phyloP scores from a whole-genome alignment of 2,329 filamentous ascomycete genomes.

The Paraphaeosphaeria minitans region DNA sequence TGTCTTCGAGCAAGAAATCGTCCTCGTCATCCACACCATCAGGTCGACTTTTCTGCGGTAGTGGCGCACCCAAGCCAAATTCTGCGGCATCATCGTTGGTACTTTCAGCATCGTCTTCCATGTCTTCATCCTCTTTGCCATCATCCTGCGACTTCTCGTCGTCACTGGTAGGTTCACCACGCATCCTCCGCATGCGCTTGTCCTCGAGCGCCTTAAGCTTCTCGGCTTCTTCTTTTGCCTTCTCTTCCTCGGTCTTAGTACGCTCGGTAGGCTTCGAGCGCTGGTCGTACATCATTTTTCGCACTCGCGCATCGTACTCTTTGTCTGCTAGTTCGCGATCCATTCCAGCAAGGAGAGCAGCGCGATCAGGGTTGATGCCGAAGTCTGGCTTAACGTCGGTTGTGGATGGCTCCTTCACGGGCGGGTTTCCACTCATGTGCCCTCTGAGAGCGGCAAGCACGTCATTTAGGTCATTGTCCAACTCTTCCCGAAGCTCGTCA shows the following conservation, averaged over 20 bases:
- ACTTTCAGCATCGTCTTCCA: slow-evolving; percentile 44
- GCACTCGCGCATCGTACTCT: slow-evolving; percentile 84
- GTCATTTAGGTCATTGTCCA: slow-evolving; percentile 82
- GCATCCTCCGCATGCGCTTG: slow-evolving; percentile 83
- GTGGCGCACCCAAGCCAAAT: slow-evolving; percentile 66
- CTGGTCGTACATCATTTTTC: slow-evolving; percentile 81
- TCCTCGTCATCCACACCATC: slow-evolving; percentile 80
- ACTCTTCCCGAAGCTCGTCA: slow-evolving; percentile 79
- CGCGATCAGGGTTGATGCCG: slow-evolving; percentile 64
- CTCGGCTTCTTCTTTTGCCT: slow-evolving; percentile 72
- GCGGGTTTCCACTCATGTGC: slow-evolving; percentile 57
- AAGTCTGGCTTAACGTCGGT: slow-evolving; percentile 48
- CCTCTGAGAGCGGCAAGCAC: slow-evolving; percentile 73
- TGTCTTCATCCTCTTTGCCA: slow-evolving; percentile 34
- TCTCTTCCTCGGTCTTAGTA: slow-evolving; percentile 68
- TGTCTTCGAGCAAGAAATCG: slow-evolving; percentile 88
- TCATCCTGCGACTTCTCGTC: slow-evolving; percentile 64
- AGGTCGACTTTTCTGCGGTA: slow-evolving; percentile 49
- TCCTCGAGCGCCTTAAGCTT: slow-evolving; percentile 81
- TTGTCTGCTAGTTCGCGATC: slow-evolving; percentile 75
- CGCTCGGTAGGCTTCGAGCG: slow-evolving; percentile 84
- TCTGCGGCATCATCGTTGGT: slow-evolving; percentile 61
- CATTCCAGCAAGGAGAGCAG: slow-evolving; percentile 63
- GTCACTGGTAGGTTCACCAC: slow-evolving; percentile 75
- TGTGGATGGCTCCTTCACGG: slow-evolving; percentile 46